phyloP scores from a whole-genome alignment of 345 rosid species.

The Sonneratia alba region DNA sequence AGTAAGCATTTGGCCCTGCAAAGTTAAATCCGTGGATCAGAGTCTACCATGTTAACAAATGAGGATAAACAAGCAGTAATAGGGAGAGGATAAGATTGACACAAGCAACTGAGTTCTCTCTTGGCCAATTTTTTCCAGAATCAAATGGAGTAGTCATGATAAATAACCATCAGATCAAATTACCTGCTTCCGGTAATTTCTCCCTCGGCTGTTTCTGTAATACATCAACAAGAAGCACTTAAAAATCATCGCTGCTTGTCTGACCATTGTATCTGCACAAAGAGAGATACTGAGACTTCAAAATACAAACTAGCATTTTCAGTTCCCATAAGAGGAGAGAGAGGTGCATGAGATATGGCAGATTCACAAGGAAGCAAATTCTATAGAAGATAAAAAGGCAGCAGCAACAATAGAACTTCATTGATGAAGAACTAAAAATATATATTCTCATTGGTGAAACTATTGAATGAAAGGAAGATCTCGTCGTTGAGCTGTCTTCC shows the following conservation, averaged over 20 bases:
- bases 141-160: neutral
- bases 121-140: neutral
- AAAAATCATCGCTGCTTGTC: slow-evolving; percentile 83
- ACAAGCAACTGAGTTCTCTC: neutral
- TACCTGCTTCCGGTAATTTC: slow-evolving; percentile 94
- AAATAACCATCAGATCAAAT: neutral
- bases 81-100: neutral
- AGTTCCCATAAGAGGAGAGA: too few relatives aligned
- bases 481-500: neutral
- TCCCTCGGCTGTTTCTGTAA: slow-evolving; percentile 92
- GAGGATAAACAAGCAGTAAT: neutral
- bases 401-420: neutral
- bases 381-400: neutral
- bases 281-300: neutral
- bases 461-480: neutral
- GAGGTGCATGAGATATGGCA: neutral
- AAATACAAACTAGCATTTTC: neutral
- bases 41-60: neutral
- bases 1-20: slow-evolving; percentile 73
- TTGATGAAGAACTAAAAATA: neutral
- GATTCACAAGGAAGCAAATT: neutral
- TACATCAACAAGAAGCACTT: slow-evolving; percentile 83
- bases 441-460: neutral
- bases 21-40: neutral
- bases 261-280: slow-evolving; percentile 75